These are phyloP conservation scores for Thinopyrum elongatum DNA, from an alignment of 176 grass and related monocot species.

Conservation along the genomic window DNA sequence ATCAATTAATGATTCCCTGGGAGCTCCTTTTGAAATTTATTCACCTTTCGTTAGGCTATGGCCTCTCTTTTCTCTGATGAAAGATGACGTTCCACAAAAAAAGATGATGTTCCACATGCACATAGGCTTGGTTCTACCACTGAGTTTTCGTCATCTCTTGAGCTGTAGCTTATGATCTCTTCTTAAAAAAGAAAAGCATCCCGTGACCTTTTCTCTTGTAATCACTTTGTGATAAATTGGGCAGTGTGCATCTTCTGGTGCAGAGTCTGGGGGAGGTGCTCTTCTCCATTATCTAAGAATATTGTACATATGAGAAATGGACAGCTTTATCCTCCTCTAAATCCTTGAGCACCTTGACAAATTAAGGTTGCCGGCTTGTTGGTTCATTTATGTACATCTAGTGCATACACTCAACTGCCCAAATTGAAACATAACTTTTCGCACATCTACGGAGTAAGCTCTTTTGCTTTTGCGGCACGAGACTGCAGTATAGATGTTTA, in stretches of 20 bases:
- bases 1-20: no score
- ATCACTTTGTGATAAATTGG: no score
- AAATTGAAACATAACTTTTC: conserved; percentile 22
- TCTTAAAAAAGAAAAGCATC: no score
- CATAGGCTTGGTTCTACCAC: no score
- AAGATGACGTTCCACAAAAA: not conserved
- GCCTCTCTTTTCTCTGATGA: not conserved
- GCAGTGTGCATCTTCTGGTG: not conserved
- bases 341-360: not conserved
- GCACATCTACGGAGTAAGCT: conserved; percentile 5
- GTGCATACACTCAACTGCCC: not conserved
- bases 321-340: not conserved
- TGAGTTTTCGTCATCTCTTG: no score
- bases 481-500: not conserved
- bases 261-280: not conserved
- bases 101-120: not conserved
- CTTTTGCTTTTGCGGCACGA: not conserved
- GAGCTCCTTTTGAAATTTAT: not conserved
- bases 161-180: no score
- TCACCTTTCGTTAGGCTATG: not conserved
- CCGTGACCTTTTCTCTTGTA: no score
- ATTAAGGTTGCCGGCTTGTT: not conserved
- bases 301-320: conserved; percentile 21
- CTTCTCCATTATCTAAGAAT: not conserved
- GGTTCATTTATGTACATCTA: conserved; percentile 18